Evolutionary conservation across 768 basidiomycete species (phyloP), one percentile per base, ranked within the genome.

Genomic region (Phlebiopsis gigantea): DNA sequence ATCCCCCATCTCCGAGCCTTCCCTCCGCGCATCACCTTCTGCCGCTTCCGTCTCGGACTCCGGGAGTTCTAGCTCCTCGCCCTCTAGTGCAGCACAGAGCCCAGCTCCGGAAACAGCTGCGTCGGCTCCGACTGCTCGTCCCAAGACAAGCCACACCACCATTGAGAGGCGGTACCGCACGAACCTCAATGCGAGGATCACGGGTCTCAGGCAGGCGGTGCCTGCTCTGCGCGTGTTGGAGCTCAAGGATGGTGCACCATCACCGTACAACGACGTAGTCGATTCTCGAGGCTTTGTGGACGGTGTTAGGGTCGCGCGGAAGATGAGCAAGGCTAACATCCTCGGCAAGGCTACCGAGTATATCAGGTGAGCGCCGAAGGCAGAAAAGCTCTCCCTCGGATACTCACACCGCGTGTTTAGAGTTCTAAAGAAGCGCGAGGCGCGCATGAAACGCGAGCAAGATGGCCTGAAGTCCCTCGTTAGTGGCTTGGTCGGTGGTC

Each of bases 261-360:
- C 51, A n/a, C 57, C 63, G 0, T 66, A 55, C 49, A 61, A 57
- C 5, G 86, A 88, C 62, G 73, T 81, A 1, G 82, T 90, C n/a
- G 90, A 93, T 59, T 83, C 85, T 34, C 80, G 90, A 3, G 93
- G 93, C 2, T 93, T 87, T 62, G 87, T 93, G 2, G 93, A 95
- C 63, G 93, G 93, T n/a, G 90, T 95, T 66, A 89, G 88, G 68
- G 87, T 93, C 9, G 93, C 93, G 7, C 79, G 91, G 57, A 95
- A 93, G 72, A 90, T 90, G 69, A 89, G 87, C 71, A 95, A 95
- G 66, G 91, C 91, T 2, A 92, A 90, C 56, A 89, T 95, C 5
- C 79, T 95, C 9, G 90, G 88, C 31, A 95, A 94, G 60, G 91
- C 91, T 0, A 88, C 90, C 9, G 93, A 95, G 69, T 95, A 95